Conservation (phyloP, 2,329 filamentous ascomycete genomes). For the Dendrostoma leiphaemia region DNA sequence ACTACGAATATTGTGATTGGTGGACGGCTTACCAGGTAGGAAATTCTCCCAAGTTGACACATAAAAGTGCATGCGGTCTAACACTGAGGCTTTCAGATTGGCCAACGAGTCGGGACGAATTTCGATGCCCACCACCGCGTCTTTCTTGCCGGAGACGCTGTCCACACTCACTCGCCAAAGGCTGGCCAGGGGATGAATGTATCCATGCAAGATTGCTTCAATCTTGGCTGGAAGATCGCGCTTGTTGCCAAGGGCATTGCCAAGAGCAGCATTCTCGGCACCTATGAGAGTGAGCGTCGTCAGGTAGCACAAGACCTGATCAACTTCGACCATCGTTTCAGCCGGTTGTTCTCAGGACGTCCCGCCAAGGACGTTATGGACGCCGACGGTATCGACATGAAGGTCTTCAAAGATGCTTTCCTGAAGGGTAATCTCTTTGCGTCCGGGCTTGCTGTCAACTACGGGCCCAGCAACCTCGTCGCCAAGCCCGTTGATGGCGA, state of each 20-base stretch:
- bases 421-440: constrained; percentile 59
- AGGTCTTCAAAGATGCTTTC: constrained; percentile 61
- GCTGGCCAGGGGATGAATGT: constrained; percentile 73
- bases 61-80: too few relatives aligned
- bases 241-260: constrained; percentile 43
- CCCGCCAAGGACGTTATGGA: constrained; percentile 60
- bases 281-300: constrained; percentile 52
- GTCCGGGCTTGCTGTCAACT: constrained; percentile 46
- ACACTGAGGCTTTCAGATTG: too few relatives aligned
- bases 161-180: constrained; percentile 56
- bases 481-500: constrained; percentile 39
- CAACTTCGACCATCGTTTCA: constrained; percentile 58
- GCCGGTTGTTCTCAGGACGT: constrained; percentile 53
- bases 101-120: constrained; percentile 58
- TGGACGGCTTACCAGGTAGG: constrained; percentile 68
- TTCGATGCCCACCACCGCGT: constrained; percentile 58
- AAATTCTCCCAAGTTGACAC: too few relatives aligned
- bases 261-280: constrained; percentile 41
- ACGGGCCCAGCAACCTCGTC: constrained; percentile 54
- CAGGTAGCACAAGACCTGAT: constrained; percentile 66
- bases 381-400: constrained; percentile 59
- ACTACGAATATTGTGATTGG: constrained; percentile 64
- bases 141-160: constrained; percentile 69
- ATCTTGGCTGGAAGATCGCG: constrained; percentile 57
- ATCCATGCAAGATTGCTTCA: constrained; percentile 64